phyloP scores from a whole-genome alignment of 257 asterid species.

The Ajuga chamaepitys region DNA sequence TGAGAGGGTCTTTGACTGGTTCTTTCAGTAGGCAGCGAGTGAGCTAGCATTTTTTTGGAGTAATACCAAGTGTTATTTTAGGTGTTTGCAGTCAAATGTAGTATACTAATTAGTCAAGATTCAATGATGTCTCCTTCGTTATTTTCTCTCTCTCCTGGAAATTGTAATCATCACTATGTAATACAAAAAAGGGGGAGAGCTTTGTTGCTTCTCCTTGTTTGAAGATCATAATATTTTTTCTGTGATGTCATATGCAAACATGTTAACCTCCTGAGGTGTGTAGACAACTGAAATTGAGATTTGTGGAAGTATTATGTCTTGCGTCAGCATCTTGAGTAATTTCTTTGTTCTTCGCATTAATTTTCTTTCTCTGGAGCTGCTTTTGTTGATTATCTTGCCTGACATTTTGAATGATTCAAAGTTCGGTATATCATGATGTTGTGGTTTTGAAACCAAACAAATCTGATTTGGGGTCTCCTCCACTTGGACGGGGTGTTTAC shows the following conservation, averaged over 20 bases:
- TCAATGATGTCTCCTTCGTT: background rate
- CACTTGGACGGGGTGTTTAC: slow-evolving; percentile 96
- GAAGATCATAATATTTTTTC: background rate
- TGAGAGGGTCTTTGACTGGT: no score
- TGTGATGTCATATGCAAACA: no score
- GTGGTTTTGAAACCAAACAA: slow-evolving; percentile 84
- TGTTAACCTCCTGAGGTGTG: background rate
- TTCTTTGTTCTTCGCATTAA: background rate
- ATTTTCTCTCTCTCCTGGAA: background rate
- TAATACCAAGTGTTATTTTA: no score
- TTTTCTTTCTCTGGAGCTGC: background rate
- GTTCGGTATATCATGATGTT: slow-evolving; percentile 94
- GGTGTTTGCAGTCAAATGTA: background rate
- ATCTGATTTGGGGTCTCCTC: slow-evolving; percentile 80
- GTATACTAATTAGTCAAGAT: background rate
- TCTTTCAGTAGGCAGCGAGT: no score
- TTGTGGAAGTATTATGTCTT: slow-evolving; percentile 3
- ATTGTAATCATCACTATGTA: background rate
- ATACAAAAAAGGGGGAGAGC: background rate
- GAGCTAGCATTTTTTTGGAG: no score
- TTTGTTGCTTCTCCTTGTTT: background rate
- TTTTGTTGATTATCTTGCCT: slow-evolving; percentile 5
- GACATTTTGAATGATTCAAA: slow-evolving; percentile 22
- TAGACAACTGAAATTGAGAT: background rate
- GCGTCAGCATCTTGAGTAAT: slow-evolving; percentile 8